phyloP scores from a whole-genome alignment of 2,329 filamentous ascomycete genomes.

The Monosporascus sp. region DNA sequence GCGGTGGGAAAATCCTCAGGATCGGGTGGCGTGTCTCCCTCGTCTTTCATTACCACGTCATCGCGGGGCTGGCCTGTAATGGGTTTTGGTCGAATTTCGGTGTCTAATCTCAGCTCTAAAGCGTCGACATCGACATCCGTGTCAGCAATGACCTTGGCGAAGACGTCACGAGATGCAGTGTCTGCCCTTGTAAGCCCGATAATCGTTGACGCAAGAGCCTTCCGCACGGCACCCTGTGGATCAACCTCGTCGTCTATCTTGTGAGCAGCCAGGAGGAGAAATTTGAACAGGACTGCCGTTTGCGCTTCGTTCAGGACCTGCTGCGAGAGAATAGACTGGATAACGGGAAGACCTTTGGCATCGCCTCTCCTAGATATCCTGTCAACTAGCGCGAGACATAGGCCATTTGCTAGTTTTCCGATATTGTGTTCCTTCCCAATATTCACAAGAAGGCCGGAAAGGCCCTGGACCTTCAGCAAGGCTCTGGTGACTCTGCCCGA shows the following conservation, averaged over 20 bases:
- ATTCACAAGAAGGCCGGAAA: conserved; percentile 54
- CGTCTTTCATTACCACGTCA: conserved; percentile 45
- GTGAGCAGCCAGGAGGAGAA: conserved; percentile 56
- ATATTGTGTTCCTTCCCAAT: conserved; percentile 61
- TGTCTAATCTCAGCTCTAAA: conserved; percentile 69
- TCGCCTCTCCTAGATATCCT: conserved; percentile 57
- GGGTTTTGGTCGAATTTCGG: conserved; percentile 57
- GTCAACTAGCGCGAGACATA: conserved; percentile 62
- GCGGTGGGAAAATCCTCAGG: conserved; percentile 20
- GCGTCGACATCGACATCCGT: conserved; percentile 68
- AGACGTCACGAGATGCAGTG: conserved; percentile 54
- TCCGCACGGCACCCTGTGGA: conserved; percentile 50
- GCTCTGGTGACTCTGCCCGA: conserved; percentile 65
- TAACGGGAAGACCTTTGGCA: conserved; percentile 48
- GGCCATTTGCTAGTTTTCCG: conserved; percentile 66
- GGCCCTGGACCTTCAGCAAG: conserved; percentile 57
- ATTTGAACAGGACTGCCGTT: conserved; percentile 59
- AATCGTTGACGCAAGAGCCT: conserved; percentile 61
- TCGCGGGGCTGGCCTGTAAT: conserved; percentile 44
- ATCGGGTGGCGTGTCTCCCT: conserved; percentile 4
- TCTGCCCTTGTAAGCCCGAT: conserved; percentile 58
- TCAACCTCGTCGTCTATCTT: conserved; percentile 52
- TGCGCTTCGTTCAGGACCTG: conserved; percentile 59
- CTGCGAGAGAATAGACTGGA: conserved; percentile 57
- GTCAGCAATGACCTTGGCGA: conserved; percentile 62